Evolutionary conservation across 1,284 basidiomycete species (phyloP).

Genomic region (Singerocomus inundabilis): DNA sequence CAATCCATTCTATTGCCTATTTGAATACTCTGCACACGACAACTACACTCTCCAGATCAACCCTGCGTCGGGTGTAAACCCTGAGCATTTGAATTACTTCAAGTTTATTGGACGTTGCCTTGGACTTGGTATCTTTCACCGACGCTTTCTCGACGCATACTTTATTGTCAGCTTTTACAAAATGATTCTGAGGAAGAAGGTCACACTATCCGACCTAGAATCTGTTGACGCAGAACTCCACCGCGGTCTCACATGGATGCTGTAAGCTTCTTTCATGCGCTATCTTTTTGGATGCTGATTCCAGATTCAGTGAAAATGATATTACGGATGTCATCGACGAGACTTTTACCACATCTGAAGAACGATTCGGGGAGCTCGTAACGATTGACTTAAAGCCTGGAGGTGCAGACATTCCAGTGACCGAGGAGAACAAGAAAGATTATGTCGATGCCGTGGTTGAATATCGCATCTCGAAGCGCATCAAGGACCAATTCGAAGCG

Average conservation of each 20-base stretch:
- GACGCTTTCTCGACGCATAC: slow-evolving; percentile 94
- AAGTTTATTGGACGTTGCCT: slow-evolving; percentile 94
- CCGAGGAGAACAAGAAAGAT: slow-evolving; percentile 94
- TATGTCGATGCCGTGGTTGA: slow-evolving; percentile 90
- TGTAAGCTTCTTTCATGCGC: slow-evolving; percentile 44
- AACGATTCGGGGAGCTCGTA: slow-evolving; percentile 92
- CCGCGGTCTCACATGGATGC: slow-evolving; percentile 92
- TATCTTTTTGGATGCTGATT: slow-evolving; percentile 14
- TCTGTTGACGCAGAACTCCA: slow-evolving; percentile 86
- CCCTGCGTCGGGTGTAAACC: slow-evolving; percentile 92
- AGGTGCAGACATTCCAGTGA: slow-evolving; percentile 80
- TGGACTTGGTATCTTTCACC: slow-evolving; percentile 93
- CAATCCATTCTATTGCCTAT: slow-evolving; percentile 94
- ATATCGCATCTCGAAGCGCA: slow-evolving; percentile 88
- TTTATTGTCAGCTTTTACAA: slow-evolving; percentile 98
- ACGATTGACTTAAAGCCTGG: slow-evolving; percentile 86
- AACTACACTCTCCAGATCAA: slow-evolving; percentile 97
- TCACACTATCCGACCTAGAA: slow-evolving; percentile 81
- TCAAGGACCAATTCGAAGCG: slow-evolving; percentile 93
- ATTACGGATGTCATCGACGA: slow-evolving; percentile 90
- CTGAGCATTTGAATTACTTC: slow-evolving; percentile 97
- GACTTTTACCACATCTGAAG: slow-evolving; percentile 88
- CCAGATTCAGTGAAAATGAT: slow-evolving; percentile 67
- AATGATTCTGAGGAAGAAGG: slow-evolving; percentile 94
- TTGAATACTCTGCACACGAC: slow-evolving; percentile 96